Base-by-base conservation (phyloP, 2,329 filamentous ascomycete genomes). In the Aquanectria penicillioides region DNA sequence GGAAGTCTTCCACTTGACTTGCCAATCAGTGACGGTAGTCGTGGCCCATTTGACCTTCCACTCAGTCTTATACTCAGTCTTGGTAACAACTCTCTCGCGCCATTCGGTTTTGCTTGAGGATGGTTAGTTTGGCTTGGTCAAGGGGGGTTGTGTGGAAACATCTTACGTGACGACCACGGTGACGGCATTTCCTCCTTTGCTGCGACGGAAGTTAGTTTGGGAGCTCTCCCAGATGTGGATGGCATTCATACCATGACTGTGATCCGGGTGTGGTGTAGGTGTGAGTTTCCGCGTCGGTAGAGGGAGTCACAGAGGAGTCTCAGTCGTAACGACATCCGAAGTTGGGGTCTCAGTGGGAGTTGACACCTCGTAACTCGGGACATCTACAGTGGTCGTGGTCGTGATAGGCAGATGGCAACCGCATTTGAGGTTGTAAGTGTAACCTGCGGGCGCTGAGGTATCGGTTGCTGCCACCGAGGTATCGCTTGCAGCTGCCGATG, bases 81-180 rank as follows among this genome's bases (percentile, higher is more conserved):
- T 23, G 2, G 34, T 41, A 17, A 47, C 26, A 9, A 25, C 36
- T 8, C 23, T 15, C 15, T 15, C 20, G 13, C n/a, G 9, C 29
- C 26, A 51, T 20, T 52, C n/a, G 10, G 37, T 52, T 10, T 46
- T 3, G 12, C 54, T 57, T 15, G 10, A 13, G 10, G 9, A 5
- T 25, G 25, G 47, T 57, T 20, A 57, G 54, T 47, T 15, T 12
- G 2, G 15, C 11, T 44, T 11, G 10, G 12, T 25, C 15, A 25
- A 43, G 15, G 6, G 10, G 11, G 9, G 7, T 20, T 9, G 9
- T n/a, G 18, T 4, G 17, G n/a, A n/a, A 29, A 31, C 20, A 8
- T n/a, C 47, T 57, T 52, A 57, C 54, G 54, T 57, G 40, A 51
- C 26, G 18, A 33, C 34, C 4, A 33, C 33, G 3, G 54, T 53